Conservation (phyloP, 208 protist species). For the Endotrypanum monterogeii region DNA sequence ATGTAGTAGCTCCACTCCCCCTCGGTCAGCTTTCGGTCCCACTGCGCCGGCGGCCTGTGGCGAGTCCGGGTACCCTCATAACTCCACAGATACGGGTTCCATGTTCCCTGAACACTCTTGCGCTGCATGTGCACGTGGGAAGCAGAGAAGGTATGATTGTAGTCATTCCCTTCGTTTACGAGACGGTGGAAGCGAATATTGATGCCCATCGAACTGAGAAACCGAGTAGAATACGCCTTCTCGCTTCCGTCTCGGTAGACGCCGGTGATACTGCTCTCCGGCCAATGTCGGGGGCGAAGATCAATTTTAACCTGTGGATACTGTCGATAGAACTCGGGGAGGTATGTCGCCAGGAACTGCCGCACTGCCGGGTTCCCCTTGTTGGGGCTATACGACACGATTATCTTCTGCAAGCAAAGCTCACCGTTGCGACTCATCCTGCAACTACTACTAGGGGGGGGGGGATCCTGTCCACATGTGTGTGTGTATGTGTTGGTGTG, state of each 20-base stretch:
- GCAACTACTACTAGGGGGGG: background rate
- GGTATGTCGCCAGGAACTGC: constrained; percentile 78
- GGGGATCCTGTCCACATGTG: background rate
- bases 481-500: background rate
- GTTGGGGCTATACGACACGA: constrained; percentile 78
- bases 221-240: constrained; percentile 46
- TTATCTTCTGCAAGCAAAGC: constrained; percentile 80
- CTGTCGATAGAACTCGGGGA: constrained; percentile 68
- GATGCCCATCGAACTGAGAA: constrained; percentile 80
- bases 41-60: constrained; percentile 37
- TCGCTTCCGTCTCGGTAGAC: constrained; percentile 88
- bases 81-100: constrained; percentile 86
- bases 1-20: constrained; percentile 84
- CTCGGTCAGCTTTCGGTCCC: constrained; percentile 73
- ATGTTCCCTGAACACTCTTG: constrained; percentile 73
- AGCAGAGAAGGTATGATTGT: constrained; percentile 61
- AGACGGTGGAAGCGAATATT: constrained; percentile 66
- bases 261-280: constrained; percentile 77
- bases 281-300: constrained; percentile 73
- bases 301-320: constrained; percentile 80
- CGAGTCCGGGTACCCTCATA: constrained; percentile 54
- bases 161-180: constrained; percentile 82
- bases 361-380: constrained; percentile 64
- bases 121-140: constrained; percentile 68
- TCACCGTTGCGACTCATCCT: constrained; percentile 86